Base-by-base conservation (phyloP, 129 eudicot species). In the Rutidosis leptorrhynchoides region DNA sequence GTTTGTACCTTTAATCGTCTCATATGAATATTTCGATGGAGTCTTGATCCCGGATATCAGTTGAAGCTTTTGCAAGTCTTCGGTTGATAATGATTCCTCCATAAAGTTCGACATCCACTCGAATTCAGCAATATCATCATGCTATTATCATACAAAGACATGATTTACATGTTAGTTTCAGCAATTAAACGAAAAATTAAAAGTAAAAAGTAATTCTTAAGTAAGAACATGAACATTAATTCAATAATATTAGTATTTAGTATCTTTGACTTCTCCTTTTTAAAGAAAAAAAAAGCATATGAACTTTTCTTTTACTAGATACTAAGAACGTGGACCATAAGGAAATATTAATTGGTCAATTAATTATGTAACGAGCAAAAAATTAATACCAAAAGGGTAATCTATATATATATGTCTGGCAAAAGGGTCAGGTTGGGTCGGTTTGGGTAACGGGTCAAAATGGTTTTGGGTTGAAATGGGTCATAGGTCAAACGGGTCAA, bases 111-210 rank as follows among this genome's bases (percentile, higher is more conserved):
- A 83, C 22, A 86, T 73, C 96, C 96, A 89, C 77, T 89, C 88
- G 56, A 89, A 76, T 79, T 89, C 95, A 26, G 90, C 95, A 65
- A 83, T n/a, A 59, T 89, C 96, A 49, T 86, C 96, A 52, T 81
- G 69, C 96, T 89, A 77, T 17, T 55, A 68, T 26, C 62, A 73
- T 69, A 65, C 19, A 29, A 15, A 33, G 56, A 51, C 1, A 45
- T 16, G 21, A 48, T 14, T 19, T 58, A 15, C 33, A 56, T 27
- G 40, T 58, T 58, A 58, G 64, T 29, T 58, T 28, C 28, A 4
- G 4, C 11, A 52, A 20, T 8, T 20, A 52, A 4, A 8, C 32
- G 0, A 21, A 26, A 58, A 58, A 5, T 14, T 58, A 12, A 28
- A 26, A 29, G 9, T 29, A 15, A 15, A 58, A 58, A 25, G 11